phyloP scores from a whole-genome alignment of 106 monocot genomes.

The Hemerocallis citrina region DNA sequence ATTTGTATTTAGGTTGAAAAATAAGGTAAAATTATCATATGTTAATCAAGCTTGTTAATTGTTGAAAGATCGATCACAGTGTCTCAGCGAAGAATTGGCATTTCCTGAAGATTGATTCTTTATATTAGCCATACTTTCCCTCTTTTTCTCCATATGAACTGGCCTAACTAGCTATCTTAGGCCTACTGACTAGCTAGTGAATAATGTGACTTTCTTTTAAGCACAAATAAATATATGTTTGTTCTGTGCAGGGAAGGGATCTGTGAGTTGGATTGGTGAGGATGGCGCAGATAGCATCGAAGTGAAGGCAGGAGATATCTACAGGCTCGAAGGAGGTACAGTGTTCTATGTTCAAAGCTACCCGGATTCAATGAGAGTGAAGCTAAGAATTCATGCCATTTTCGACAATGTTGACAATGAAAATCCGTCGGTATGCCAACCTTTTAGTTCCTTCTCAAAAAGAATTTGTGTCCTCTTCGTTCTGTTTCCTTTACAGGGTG shows the following conservation, averaged over 20 bases:
- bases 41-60: too few species aligned
- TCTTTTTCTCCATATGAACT: too few species aligned
- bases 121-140: too few species aligned
- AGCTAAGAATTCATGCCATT: constrained; percentile 71
- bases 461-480: too few species aligned
- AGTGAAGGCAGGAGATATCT: constrained; percentile 59
- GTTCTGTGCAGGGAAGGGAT: constrained; percentile 40
- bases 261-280: constrained; percentile 36
- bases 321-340: constrained; percentile 49
- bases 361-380: constrained; percentile 31
- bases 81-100: too few species aligned
- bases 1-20: too few species aligned
- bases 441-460: neutral
- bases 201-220: neutral
- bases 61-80: too few species aligned
- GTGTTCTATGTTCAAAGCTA: constrained; percentile 62
- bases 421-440: constrained; percentile 2
- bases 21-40: too few species aligned
- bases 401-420: constrained; percentile 26
- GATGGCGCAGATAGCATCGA: constrained; percentile 22
- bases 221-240: neutral
- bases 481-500: too few species aligned
- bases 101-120: too few species aligned
- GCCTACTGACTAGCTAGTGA: too few species aligned
- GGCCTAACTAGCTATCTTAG: too few species aligned